phyloP scores from a whole-genome alignment of 352 stramenopile genomes.

The Phytophthora meadii region DNA sequence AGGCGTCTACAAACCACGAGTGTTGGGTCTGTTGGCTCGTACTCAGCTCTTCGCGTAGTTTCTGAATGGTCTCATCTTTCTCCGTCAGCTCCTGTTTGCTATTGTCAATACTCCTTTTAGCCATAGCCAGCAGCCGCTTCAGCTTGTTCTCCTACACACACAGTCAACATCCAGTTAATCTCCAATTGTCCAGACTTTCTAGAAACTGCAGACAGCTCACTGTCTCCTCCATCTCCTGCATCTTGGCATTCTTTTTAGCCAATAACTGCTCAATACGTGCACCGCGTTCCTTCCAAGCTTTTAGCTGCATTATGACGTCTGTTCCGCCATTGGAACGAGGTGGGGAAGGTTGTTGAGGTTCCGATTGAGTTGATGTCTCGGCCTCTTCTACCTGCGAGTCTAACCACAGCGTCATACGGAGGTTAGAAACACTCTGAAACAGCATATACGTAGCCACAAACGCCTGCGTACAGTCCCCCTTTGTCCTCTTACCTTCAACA shows the following conservation, averaged over 20 bases:
- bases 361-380: slow-evolving; percentile 2
- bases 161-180: not conserved
- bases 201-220: slow-evolving; percentile 25
- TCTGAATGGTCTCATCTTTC: slow-evolving; percentile 64
- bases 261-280: slow-evolving; percentile 68
- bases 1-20: slow-evolving; percentile 54
- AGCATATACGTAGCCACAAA: not conserved
- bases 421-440: not conserved
- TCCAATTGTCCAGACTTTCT: not conserved
- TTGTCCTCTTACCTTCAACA: slow-evolving; percentile 28
- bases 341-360: slow-evolving; percentile 22
- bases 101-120: slow-evolving; percentile 91
- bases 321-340: slow-evolving; percentile 28
- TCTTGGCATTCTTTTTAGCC: slow-evolving; percentile 71
- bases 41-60: slow-evolving; percentile 53
- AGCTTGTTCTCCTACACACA: slow-evolving; percentile 70
- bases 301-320: slow-evolving; percentile 42
- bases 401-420: not conserved
- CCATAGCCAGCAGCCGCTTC: slow-evolving; percentile 84
- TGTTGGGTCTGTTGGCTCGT: slow-evolving; percentile 50
- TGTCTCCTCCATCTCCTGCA: slow-evolving; percentile 83
- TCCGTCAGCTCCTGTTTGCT: slow-evolving; percentile 83
- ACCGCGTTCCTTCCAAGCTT: slow-evolving; percentile 68
- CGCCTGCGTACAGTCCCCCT: slow-evolving; percentile 11
- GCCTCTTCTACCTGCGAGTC: slow-evolving; percentile 19